Evolutionary conservation across 306 rosid species (phyloP).

Genomic region (Rosa rugosa): DNA sequence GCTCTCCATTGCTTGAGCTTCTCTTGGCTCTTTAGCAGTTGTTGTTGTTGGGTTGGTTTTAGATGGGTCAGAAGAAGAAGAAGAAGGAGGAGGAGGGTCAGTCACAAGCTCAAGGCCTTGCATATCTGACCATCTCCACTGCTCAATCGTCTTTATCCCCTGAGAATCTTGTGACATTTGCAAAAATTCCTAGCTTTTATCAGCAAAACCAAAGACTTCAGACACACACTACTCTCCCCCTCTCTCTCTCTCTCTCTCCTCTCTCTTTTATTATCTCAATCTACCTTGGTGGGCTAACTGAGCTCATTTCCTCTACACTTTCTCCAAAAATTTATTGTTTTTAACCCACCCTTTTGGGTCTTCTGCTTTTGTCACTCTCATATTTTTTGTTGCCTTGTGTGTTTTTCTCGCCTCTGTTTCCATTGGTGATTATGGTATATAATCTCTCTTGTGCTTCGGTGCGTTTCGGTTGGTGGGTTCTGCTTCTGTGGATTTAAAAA

Average conservation of each 20-base stretch:
- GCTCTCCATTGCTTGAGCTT: slow-evolving; percentile 45
- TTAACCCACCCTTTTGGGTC: slow-evolving; percentile 24
- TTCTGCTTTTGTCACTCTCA: neutral
- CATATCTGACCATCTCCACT: slow-evolving; percentile 99
- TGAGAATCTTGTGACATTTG: slow-evolving; percentile 91
- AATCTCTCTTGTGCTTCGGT: slow-evolving; percentile 20
- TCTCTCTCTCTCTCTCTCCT: slow-evolving; percentile 8
- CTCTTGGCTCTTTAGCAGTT: slow-evolving; percentile 8
- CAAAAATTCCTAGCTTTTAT: slow-evolving; percentile 53
- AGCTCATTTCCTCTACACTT: slow-evolving; percentile 35
- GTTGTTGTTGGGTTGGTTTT: slow-evolving; percentile 34
- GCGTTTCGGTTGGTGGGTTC: slow-evolving; percentile 39
- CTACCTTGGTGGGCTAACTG: slow-evolving; percentile 39
- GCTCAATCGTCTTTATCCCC: slow-evolving; percentile 79
- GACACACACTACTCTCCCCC: slow-evolving; percentile 11
- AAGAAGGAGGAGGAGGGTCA: slow-evolving; percentile 32
- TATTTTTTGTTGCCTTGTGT: slow-evolving; percentile 19
- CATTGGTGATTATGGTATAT: slow-evolving; percentile 9
- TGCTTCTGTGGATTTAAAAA: slow-evolving; percentile 36
- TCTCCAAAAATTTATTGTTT: slow-evolving; percentile 13
- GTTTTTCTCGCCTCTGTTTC: slow-evolving; percentile 13
- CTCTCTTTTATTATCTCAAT: slow-evolving; percentile 33
- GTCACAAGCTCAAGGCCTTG: slow-evolving; percentile 81
- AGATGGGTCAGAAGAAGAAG: slow-evolving; percentile 38
- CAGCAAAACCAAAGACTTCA: slow-evolving; percentile 32